Base-by-base conservation (phyloP, 805 yeast species). In the Ogataea nonfermentans region DNA sequence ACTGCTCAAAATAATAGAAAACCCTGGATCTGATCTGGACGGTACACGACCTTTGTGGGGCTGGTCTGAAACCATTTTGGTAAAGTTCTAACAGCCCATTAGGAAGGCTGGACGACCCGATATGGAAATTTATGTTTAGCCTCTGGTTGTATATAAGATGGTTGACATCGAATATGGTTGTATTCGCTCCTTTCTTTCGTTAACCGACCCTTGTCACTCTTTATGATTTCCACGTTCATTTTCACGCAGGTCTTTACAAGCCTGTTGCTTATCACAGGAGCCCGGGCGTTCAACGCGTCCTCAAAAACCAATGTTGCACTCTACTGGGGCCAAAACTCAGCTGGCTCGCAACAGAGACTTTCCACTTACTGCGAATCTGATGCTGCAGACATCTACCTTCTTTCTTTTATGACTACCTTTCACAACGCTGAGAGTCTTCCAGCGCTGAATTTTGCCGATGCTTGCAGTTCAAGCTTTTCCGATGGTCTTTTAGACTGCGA, bases 271-370 rank as follows among this genome's bases (percentile, higher is more conserved):
- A 29, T 48, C 6, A 13, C 51, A 9, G 35, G 35, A 2, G 43
- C 47, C 3, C 23, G 32, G 10, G 61, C 65, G 8, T 65, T 65
- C 43, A 53, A 61, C 47, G 52, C 69, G 8, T 40, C 59, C 12
- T 60, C 79, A 24, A 68, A 73, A 32, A 55, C 70, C 23, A 84
- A 85, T 48, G 76, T 87, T 26, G 96, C 83, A 15, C 70, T 84
- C 6, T 88, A 88, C 65, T 88, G 96, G 96, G 96, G 96, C 38
- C 95, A 88, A 63, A 76, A 77, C 52, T 78, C 91, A 11, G 80
- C 75, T n/a, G 86, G 86, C 6, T 68, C 43, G 24, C 79, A 77
- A 51, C 56, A 67, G 24, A 55, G 62, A 4, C 62, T 78, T 5
- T 62, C 71, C 2, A 62, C 69, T 33, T 86, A 86, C 67, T 88